phyloP scores from a whole-genome alignment of 306 rosid genomes.

The Castanea sativa region DNA sequence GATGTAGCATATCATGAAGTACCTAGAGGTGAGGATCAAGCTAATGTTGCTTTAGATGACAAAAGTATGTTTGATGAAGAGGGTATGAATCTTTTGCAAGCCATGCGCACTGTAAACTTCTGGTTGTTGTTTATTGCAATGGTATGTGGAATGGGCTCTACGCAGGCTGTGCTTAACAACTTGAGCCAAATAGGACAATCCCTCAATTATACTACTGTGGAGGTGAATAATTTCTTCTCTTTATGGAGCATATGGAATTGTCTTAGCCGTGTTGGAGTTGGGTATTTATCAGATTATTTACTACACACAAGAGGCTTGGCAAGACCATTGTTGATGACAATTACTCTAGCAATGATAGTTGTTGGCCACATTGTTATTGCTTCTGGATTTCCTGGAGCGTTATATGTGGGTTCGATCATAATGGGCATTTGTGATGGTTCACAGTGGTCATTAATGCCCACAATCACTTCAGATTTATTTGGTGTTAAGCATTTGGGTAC shows the following conservation, averaged over 20 bases:
- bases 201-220: conserved; percentile 57
- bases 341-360: conserved; percentile 52
- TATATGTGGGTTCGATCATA: conserved; percentile 69
- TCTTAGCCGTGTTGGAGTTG: conserved; percentile 88
- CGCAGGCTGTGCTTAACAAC: conserved; percentile 73
- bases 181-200: conserved; percentile 85
- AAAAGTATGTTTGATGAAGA: conserved; percentile 19
- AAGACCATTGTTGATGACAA: conserved; percentile 63
- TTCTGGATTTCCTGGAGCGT: conserved; percentile 63
- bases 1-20: conserved; percentile 39
- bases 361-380: conserved; percentile 65
- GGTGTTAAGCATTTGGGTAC: conserved; percentile 86
- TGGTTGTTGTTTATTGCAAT: conserved; percentile 80
- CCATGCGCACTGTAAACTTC: conserved; percentile 60
- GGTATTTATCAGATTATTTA: conserved; percentile 70
- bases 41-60: conserved; percentile 21
- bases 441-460: conserved; percentile 94
- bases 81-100: conserved; percentile 53
- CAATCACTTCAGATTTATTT: conserved; percentile 78
- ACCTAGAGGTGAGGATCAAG: conserved; percentile 39
- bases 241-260: conserved; percentile 96
- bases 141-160: conserved; percentile 90
- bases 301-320: conserved; percentile 68
- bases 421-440: conserved; percentile 91
- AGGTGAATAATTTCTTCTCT: conserved; percentile 63